Percentiles rank a stretch among this genome's conserved stretches.
phyloP scores from a whole-genome alignment of 2,329 filamentous ascomycete genomes.

The Colletotrichum godetiae region DNA sequence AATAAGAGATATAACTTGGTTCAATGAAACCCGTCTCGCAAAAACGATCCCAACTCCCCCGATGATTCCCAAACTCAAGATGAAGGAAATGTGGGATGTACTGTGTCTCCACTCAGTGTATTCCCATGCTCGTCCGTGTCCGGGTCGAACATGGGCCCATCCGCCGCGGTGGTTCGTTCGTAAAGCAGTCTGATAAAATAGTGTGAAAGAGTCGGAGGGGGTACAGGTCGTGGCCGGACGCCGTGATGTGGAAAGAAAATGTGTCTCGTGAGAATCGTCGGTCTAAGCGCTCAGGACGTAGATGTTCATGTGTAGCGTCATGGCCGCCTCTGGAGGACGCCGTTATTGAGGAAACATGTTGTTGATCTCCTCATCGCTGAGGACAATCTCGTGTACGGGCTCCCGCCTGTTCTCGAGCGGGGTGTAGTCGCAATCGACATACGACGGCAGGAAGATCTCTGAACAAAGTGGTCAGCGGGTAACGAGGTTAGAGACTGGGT shows the following conservation, averaged over 20 bases:
- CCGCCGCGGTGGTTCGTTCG: conserved; percentile 8
- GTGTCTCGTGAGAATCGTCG: conserved; percentile 38
- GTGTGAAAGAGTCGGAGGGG: conserved; percentile 7
- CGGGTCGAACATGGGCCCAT: conserved; percentile 21
- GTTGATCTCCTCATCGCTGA: conserved; percentile 81
- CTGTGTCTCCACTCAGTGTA: conserved; percentile 22
- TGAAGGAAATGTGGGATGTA: conserved; percentile 26
- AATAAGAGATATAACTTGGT: conserved; percentile 15
- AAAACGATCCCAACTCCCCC: conserved; percentile 25
- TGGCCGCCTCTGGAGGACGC: conserved; percentile 17
- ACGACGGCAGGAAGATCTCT: conserved; percentile 87
- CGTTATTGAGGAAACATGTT: conserved; percentile 73
- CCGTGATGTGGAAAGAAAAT: conserved; percentile 32
- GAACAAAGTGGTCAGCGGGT: conserved; percentile 26
- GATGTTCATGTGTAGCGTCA: conserved; percentile 23
- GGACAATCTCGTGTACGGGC: conserved; percentile 80
- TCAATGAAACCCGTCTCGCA: conserved; percentile 12
- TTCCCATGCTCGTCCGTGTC: conserved; percentile 15
- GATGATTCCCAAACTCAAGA: conserved; percentile 20
- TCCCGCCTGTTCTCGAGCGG: conserved; percentile 82
- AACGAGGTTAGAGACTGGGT: background rate
- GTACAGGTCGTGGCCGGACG: conserved; percentile 32
- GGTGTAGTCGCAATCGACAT: conserved; percentile 79
- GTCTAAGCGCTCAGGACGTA: conserved; percentile 40
- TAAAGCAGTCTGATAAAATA: conserved; percentile 24